phyloP scores from a whole-genome alignment of 306 rosid genomes.

The Sicyos baderoa region DNA sequence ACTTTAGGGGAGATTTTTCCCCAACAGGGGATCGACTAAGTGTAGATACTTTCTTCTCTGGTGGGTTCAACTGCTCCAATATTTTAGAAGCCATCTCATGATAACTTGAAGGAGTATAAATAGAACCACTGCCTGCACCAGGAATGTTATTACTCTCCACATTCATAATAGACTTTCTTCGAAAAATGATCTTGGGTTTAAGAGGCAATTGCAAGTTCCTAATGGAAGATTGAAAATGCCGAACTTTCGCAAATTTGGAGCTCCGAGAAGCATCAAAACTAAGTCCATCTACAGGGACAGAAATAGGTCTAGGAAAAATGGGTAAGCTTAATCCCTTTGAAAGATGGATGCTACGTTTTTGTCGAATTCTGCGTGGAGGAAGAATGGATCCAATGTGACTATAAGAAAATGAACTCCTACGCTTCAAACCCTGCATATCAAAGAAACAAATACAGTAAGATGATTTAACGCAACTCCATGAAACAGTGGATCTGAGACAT shows the following conservation, averaged over 20 bases:
- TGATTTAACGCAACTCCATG: slow-evolving; percentile 8
- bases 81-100: slow-evolving; percentile 71
- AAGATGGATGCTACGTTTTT: slow-evolving; percentile 52
- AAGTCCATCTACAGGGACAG: slow-evolving; percentile 27
- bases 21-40: slow-evolving; percentile 27
- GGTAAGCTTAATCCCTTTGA: slow-evolving; percentile 48
- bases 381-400: slow-evolving; percentile 65
- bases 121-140: slow-evolving; percentile 27
- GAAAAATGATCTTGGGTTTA: slow-evolving; percentile 29
- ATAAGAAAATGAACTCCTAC: slow-evolving; percentile 51
- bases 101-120: slow-evolving; percentile 42
- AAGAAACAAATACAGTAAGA: neutral
- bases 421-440: slow-evolving; percentile 50
- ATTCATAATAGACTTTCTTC: slow-evolving; percentile 37
- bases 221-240: slow-evolving; percentile 33
- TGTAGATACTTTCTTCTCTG: slow-evolving; percentile 52
- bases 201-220: slow-evolving; percentile 31
- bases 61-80: slow-evolving; percentile 61
- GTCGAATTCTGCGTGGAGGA: slow-evolving; percentile 65
- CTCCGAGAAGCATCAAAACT: slow-evolving; percentile 31
- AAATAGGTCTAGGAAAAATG: slow-evolving; percentile 33
- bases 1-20: slow-evolving; percentile 48
- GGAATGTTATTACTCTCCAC: slow-evolving; percentile 30
- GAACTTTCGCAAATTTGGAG: slow-evolving; percentile 5
- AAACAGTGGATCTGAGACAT: neutral